These are phyloP conservation scores for Aspergillus vadensis DNA, from an alignment of 2,329 filamentous ascomycete species.

Conservation along the genomic window DNA sequence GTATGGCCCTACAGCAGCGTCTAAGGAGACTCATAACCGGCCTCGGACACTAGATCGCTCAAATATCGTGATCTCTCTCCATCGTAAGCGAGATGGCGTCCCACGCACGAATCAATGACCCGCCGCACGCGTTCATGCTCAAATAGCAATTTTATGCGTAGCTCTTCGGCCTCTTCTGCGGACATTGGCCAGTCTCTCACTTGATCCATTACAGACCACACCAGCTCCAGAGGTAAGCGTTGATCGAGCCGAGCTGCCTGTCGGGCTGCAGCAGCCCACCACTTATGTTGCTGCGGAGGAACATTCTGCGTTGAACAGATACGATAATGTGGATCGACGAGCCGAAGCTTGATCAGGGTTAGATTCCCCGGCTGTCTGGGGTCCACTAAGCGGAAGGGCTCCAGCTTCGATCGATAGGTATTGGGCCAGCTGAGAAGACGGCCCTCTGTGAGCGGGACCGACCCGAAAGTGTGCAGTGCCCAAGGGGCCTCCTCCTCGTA, in stretches of 20 bases:
- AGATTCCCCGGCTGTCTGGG: neutral
- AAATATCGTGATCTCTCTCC: no score
- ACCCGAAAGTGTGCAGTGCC: neutral
- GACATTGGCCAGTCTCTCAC: neutral
- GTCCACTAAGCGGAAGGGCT: neutral
- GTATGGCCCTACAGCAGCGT: no score
- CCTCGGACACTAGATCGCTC: no score
- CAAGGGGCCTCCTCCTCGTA: neutral
- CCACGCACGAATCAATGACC: neutral
- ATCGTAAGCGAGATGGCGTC: neutral
- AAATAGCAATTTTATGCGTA: neutral
- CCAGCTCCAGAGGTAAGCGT: neutral
- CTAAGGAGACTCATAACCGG: no score
- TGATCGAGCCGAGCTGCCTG: neutral
- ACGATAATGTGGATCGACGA: neutral
- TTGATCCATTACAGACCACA: neutral
- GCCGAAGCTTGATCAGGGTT: neutral
- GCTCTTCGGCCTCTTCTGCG: neutral
- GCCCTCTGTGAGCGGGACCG: neutral
- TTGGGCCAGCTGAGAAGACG: neutral
- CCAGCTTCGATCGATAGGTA: neutral
- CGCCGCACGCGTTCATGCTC: neutral
- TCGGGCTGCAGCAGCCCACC: neutral
- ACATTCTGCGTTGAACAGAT: conserved; percentile 1
- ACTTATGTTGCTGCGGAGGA: neutral